Base-by-base conservation (phyloP, 2,329 filamentous ascomycete genomes). In the Cercospora zeae-maydis region DNA sequence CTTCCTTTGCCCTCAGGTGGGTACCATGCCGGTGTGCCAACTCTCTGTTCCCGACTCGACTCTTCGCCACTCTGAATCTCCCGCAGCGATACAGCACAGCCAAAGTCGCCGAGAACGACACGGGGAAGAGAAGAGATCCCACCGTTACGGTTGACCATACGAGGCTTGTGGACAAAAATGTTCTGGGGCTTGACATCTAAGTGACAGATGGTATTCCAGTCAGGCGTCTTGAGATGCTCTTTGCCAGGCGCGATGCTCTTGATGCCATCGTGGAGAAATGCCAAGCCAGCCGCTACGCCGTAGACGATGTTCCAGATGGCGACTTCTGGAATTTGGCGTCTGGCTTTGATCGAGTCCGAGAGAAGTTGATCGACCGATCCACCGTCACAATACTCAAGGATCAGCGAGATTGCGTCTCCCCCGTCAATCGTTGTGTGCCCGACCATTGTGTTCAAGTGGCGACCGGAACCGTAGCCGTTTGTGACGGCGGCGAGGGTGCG, bases 261-360 rank as follows among this genome's bases (percentile, higher is more conserved):
- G 27, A 60, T 51, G 4, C 67, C 67, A 16, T 62, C 47, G 42
- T 69, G 67, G 89, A 68, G 60, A 37, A 68, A 69, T 3, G 61
- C 61, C 31, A 69, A 51, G 19, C 60, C 66, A 36, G 31, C 45
- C 14, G 64, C 60, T 9, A 64, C 60, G 21, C 65, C 57, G 10
- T 63, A 39, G 4, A 61, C 13, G 14, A 66, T 36, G 10, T 64
- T 62, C 65, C 65, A 66, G 53, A 63, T 27, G 3, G 5, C 33
- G 9, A 36, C 30, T 34, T 64, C 62, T 7, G 31, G 10, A 19
- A 64, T 60, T 7, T 19, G 9, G 4, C 34, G 24, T 13, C 27
- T n/a, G 5, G 37, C 31, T 10, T 51, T 58, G 11, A 49, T 31
- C 1, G 14, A 13, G 10, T 62, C 14, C 8, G 4, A 4, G 16